These are phyloP conservation scores for Racocetra persica DNA, from an alignment of 371 early-diverging fungal genomes.

Conservation along the genomic window DNA sequence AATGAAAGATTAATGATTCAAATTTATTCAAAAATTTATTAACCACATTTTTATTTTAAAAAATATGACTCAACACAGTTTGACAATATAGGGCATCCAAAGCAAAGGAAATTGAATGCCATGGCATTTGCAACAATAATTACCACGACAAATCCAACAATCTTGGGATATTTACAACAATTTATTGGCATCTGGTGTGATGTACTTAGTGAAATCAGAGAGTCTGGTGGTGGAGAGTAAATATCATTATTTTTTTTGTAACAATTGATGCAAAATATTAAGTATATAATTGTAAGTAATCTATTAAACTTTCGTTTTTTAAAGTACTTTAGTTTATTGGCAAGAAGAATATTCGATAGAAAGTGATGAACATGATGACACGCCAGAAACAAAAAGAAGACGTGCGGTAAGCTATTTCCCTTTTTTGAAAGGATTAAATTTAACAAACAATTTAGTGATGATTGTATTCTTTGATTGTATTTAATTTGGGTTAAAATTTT, in stretches of 20 bases:
- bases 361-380: slow-evolving; percentile 64
- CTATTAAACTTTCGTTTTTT: background rate
- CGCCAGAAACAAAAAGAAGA: slow-evolving; percentile 59
- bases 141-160: slow-evolving; percentile 57
- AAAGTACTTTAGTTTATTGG: slow-evolving; percentile 63
- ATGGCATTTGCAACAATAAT: slow-evolving; percentile 73
- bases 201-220: slow-evolving; percentile 68
- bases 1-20: background rate
- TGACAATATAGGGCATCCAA: slow-evolving; percentile 78
- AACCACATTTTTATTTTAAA: background rate
- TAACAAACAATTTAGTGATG: background rate
- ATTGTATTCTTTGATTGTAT: slow-evolving; percentile 29
- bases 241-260: background rate
- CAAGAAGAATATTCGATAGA: slow-evolving; percentile 59
- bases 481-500: slow-evolving; percentile 31
- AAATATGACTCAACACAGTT: slow-evolving; percentile 56
- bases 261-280: background rate
- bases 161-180: slow-evolving; percentile 57
- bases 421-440: background rate
- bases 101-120: slow-evolving; percentile 75
- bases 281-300: background rate
- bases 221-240: slow-evolving; percentile 62
- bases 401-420: slow-evolving; percentile 48
- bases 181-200: slow-evolving; percentile 72
- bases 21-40: no score